Conservation (phyloP, 352 stramenopile species). For the Pythium oligandrum region DNA sequence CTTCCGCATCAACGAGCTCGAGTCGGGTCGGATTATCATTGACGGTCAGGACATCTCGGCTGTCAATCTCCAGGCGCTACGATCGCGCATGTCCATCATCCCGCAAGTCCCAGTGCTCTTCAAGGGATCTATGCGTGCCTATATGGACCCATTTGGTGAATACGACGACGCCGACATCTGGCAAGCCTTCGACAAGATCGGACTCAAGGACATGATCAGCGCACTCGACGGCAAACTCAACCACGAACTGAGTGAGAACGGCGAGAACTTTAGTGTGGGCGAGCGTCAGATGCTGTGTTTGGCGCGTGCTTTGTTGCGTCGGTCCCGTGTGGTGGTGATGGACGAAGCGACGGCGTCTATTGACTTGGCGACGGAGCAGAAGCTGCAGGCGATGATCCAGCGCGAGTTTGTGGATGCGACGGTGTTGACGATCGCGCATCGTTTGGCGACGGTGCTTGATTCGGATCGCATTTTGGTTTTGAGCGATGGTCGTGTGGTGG, state of each 20-base stretch:
- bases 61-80: conserved; percentile 18
- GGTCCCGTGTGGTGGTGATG: too few relatives aligned
- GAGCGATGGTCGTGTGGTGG: conserved; percentile 72
- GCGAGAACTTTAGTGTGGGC: conserved; percentile 90
- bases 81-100: conserved; percentile 41
- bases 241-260: conserved; percentile 55
- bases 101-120: conserved; percentile 89
- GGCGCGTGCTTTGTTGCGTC: conserved; percentile 75
- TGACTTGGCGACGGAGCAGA: conserved; percentile 50
- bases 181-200: too few relatives aligned
- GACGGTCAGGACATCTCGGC: conserved; percentile 34
- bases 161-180: too few relatives aligned
- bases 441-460: too few relatives aligned
- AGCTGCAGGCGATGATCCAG: too few relatives aligned
- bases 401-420: too few relatives aligned
- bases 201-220: too few relatives aligned
- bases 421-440: too few relatives aligned
- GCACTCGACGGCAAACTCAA: conserved; percentile 21
- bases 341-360: conserved; percentile 52
- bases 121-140: conserved; percentile 15
- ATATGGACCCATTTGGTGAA: too few relatives aligned
- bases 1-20: conserved; percentile 82
- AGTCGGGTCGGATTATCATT: conserved; percentile 35
- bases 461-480: conserved; percentile 30
- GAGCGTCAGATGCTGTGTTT: conserved; percentile 90